Conservation (phyloP, 129 eudicot genomes). For the Centrapalus pauciflorus region DNA sequence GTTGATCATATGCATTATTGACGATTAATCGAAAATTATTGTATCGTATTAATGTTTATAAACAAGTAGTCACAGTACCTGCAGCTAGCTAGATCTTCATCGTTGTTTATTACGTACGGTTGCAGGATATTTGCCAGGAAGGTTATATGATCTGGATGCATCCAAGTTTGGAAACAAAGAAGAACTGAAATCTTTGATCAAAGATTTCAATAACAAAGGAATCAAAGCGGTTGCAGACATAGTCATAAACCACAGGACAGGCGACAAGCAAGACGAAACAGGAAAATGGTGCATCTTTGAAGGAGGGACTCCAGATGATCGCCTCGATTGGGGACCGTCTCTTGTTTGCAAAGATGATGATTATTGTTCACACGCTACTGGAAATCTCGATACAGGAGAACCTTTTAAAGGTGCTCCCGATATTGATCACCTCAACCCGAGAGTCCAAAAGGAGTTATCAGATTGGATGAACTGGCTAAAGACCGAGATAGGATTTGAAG, state of each 20-base stretch:
- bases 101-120: background rate
- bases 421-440: slow-evolving; percentile 65
- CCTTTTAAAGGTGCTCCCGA: slow-evolving; percentile 49
- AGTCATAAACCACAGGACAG: slow-evolving; percentile 69
- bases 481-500: slow-evolving; percentile 60
- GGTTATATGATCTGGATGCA: slow-evolving; percentile 58
- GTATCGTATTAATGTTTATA: too few species aligned
- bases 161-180: slow-evolving; percentile 50
- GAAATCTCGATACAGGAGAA: slow-evolving; percentile 58
- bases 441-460: slow-evolving; percentile 63
- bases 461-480: slow-evolving; percentile 90
- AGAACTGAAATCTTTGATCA: slow-evolving; percentile 41
- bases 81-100: too few species aligned
- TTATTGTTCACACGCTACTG: slow-evolving; percentile 46
- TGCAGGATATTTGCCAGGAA: slow-evolving; percentile 75
- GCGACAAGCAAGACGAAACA: slow-evolving; percentile 47
- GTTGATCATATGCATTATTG: too few species aligned
- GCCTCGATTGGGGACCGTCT: slow-evolving; percentile 75
- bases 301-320: slow-evolving; percentile 67
- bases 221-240: slow-evolving; percentile 67
- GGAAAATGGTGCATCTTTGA: slow-evolving; percentile 63
- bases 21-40: too few species aligned
- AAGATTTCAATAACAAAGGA: slow-evolving; percentile 45
- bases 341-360: slow-evolving; percentile 60
- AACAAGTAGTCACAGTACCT: too few species aligned